Conservation (phyloP, 2,329 filamentous ascomycete genomes). For the Fusarium tjaetaba region DNA sequence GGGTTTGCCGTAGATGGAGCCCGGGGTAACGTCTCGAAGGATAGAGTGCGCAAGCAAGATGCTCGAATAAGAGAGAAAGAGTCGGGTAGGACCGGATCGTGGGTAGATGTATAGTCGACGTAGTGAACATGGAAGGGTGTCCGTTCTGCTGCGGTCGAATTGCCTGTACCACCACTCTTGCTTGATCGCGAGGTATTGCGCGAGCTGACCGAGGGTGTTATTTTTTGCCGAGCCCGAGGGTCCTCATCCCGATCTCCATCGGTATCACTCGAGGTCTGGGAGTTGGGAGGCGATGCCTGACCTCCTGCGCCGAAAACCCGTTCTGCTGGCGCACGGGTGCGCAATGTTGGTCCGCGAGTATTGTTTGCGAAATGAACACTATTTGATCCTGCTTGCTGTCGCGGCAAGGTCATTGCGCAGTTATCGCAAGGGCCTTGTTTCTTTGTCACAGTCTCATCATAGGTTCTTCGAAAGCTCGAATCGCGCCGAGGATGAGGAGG, state of each 20-base stretch:
- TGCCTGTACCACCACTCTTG: conserved; percentile 55
- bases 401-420: conserved; percentile 72
- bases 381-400: conserved; percentile 44
- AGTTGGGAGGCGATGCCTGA: conserved; percentile 62
- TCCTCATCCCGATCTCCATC: conserved; percentile 60
- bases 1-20: conserved; percentile 57
- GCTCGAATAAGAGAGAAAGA: conserved; percentile 74
- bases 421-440: conserved; percentile 73
- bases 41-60: conserved; percentile 72
- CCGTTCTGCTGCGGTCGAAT: conserved; percentile 58
- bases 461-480: conserved; percentile 69
- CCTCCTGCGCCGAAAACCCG: conserved; percentile 62
- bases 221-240: conserved; percentile 53
- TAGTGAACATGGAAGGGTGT: conserved; percentile 69
- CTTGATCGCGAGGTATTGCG: conserved; percentile 63
- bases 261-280: conserved; percentile 62
- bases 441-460: conserved; percentile 72
- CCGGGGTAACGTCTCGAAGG: conserved; percentile 72
- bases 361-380: conserved; percentile 49
- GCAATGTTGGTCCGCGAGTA: conserved; percentile 64
- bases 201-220: conserved; percentile 56
- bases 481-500: conserved; percentile 58
- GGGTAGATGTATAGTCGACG: conserved; percentile 74
- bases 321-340: conserved; percentile 69
- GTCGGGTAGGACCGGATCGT: conserved; percentile 68